Conservation (phyloP, 2,329 filamentous ascomycete genomes). For the Cladobotryum mycophilum region DNA sequence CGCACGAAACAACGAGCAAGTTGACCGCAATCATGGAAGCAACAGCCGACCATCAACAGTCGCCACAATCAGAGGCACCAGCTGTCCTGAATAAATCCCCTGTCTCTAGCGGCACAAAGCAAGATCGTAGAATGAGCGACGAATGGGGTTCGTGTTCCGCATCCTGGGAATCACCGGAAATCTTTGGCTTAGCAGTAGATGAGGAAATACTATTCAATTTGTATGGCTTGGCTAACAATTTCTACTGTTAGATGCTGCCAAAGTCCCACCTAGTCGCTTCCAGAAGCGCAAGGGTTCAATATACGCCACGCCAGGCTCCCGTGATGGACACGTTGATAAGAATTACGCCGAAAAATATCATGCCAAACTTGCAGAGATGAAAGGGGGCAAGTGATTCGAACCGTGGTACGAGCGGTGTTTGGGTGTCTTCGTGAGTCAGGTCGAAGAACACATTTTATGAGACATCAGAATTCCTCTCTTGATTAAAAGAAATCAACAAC, state of each 20-base stretch:
- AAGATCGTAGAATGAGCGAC: constrained; percentile 34
- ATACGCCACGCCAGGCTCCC: constrained; percentile 57
- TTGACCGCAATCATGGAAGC: not conserved
- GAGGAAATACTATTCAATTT: not conserved
- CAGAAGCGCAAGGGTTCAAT: constrained; percentile 65
- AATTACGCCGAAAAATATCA: constrained; percentile 56
- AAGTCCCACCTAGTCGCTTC: constrained; percentile 61
- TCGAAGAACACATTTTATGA: not conserved
- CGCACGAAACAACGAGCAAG: not conserved
- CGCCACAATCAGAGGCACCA: constrained; percentile 18
- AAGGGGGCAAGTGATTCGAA: constrained; percentile 30
- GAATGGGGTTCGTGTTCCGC: constrained; percentile 41
- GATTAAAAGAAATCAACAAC: not conserved
- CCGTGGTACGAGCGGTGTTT: not conserved
- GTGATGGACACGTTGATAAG: constrained; percentile 57
- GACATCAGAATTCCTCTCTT: not conserved
- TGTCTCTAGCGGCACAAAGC: constrained; percentile 19
- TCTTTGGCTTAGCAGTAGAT: not conserved
- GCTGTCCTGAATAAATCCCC: constrained; percentile 25
- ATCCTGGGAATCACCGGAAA: not conserved
- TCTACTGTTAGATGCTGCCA: constrained; percentile 49
- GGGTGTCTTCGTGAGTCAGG: no score
- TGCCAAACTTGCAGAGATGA: constrained; percentile 51
- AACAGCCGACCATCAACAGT: not conserved
- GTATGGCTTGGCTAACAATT: not conserved